These are phyloP conservation scores for Colletotrichum orchidophilum DNA, from an alignment of 2,329 filamentous ascomycete genomes.

Conservation along the genomic window DNA sequence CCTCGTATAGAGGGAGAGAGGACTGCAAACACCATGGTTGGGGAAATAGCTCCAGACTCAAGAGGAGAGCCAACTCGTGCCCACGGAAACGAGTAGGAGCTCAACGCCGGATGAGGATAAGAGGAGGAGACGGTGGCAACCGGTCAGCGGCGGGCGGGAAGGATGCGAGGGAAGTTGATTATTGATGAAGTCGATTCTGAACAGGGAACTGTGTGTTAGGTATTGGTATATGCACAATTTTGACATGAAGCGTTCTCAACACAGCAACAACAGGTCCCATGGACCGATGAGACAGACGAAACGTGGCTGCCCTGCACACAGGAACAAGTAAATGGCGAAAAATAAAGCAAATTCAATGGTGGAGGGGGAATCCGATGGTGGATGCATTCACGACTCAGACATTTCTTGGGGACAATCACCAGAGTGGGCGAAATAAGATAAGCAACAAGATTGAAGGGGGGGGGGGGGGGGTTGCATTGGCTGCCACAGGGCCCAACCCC, in stretches of 20 bases:
- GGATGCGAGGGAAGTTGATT: neutral
- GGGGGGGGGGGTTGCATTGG: too few relatives aligned
- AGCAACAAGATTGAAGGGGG: slow-evolving; percentile 26
- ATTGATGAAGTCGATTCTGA: neutral
- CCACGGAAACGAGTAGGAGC: neutral
- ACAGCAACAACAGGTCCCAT: neutral
- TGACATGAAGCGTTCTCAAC: neutral
- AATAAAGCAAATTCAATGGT: neutral
- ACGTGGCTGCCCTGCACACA: slow-evolving; percentile 20
- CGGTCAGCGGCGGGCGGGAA: neutral
- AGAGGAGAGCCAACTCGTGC: neutral
- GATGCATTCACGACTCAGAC: slow-evolving; percentile 30
- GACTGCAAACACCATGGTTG: neutral
- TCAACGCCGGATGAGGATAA: neutral
- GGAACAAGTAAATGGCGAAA: neutral
- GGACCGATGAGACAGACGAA: neutral
- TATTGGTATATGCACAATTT: neutral
- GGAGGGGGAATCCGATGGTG: neutral
- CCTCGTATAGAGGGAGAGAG: slow-evolving; percentile 7
- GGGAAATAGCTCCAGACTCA: neutral
- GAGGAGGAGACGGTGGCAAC: neutral
- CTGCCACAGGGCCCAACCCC: neutral
- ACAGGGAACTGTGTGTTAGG: neutral
- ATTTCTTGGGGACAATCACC: slow-evolving; percentile 7
- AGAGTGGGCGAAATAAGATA: slow-evolving; percentile 13